These are phyloP conservation scores for Nannochloropsis salina DNA, from an alignment of 108 stramenopile species.

Conservation along the genomic window DNA sequence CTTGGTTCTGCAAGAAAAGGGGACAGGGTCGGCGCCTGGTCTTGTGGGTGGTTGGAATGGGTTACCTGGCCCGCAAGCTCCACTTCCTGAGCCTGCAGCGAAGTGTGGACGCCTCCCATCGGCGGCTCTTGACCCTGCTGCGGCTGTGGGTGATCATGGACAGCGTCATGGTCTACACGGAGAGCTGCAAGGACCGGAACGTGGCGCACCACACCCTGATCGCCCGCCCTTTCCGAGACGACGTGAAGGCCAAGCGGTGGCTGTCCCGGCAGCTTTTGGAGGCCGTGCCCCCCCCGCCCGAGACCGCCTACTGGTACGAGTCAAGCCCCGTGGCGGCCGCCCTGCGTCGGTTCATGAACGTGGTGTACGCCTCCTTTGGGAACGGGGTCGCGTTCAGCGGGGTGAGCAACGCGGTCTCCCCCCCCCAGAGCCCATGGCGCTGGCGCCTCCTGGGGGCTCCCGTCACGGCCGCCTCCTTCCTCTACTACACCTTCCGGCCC, in stretches of 20 bases:
- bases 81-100: neutral
- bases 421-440: slow-evolving; percentile 4
- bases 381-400: neutral
- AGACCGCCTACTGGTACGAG: neutral
- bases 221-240: neutral
- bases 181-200: slow-evolving; percentile 8
- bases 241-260: neutral
- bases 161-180: neutral
- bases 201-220: slow-evolving; percentile 2
- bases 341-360: slow-evolving; percentile 1
- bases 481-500: neutral
- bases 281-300: neutral
- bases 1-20: neutral
- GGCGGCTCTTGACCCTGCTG: neutral
- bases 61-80: neutral
- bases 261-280: neutral
- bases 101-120: neutral
- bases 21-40: neutral
- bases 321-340: neutral
- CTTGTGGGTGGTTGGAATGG: neutral
- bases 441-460: neutral
- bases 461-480: neutral
- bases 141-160: slow-evolving; percentile 6
- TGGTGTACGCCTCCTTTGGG: slow-evolving; percentile 2
- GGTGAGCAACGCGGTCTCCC: neutral